Evolutionary conservation across 345 rosid genomes (phyloP).

Genomic region (Anacardium occidentale): DNA sequence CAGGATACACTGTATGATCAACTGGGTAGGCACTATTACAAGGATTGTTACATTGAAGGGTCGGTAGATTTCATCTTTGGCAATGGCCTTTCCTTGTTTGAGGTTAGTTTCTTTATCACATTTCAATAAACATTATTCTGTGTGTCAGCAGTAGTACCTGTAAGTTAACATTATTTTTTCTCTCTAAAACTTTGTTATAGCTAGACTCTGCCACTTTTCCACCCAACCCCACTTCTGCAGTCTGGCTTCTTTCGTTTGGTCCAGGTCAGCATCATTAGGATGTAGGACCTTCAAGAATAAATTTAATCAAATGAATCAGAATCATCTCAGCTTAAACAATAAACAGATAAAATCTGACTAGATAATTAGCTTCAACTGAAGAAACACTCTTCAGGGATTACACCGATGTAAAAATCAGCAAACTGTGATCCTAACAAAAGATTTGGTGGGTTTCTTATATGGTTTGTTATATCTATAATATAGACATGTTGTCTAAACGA

Average conservation of each 20-base stretch:
- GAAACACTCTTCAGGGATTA: not conserved
- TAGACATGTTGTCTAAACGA: not conserved
- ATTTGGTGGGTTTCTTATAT: not conserved
- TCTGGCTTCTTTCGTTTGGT: not conserved
- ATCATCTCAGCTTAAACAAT: not conserved
- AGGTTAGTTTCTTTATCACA: constrained; percentile 40
- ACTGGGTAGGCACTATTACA: constrained; percentile 89
- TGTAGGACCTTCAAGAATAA: not conserved
- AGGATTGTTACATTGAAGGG: constrained; percentile 92
- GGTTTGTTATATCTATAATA: not conserved
- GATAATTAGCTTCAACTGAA: not conserved
- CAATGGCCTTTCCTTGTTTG: constrained; percentile 85
- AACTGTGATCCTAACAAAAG: not conserved
- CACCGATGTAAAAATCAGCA: not conserved
- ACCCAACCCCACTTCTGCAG: not conserved
- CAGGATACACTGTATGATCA: constrained; percentile 97
- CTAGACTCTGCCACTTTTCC: not conserved
- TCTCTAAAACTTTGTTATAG: not conserved
- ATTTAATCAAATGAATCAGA: not conserved
- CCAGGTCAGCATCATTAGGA: not conserved
- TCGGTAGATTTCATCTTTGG: constrained; percentile 96
- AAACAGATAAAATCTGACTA: not conserved
- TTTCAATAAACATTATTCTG: not conserved
- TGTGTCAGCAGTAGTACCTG: no score
- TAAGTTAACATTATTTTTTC: no score